Conservation (phyloP, 306 rosid genomes). For the Lathyrus oleraceus region DNA sequence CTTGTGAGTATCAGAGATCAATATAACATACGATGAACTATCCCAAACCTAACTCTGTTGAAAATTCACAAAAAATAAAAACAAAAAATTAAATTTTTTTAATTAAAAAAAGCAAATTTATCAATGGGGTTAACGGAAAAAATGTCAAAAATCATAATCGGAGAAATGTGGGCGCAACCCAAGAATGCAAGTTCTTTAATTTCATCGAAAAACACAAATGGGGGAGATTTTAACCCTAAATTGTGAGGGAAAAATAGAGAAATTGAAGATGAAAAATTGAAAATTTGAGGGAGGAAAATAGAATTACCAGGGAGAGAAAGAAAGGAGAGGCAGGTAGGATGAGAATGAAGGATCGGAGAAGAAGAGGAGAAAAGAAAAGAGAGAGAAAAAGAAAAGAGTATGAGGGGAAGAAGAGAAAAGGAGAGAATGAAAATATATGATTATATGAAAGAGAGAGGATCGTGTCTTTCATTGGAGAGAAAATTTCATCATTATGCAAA, state of each 20-base stretch:
- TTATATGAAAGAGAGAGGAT: conserved; percentile 44
- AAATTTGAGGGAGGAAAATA: background rate
- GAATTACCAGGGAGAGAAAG: conserved; percentile 35
- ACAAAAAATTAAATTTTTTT: background rate
- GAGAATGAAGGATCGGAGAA: conserved; percentile 43
- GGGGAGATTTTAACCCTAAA: conserved; percentile 38
- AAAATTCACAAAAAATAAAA: conserved; percentile 13
- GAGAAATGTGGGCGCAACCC: conserved; percentile 35
- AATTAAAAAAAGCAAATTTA: conserved; percentile 5
- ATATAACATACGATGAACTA: conserved; percentile 31
- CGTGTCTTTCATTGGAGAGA: conserved; percentile 46
- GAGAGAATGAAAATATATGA: conserved; percentile 32
- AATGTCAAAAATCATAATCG: conserved; percentile 31
- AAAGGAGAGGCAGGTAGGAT: conserved; percentile 38
- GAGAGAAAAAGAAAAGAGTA: conserved; percentile 36
- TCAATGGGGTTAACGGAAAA: conserved; percentile 4
- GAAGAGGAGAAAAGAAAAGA: conserved; percentile 30
- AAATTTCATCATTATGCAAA: conserved; percentile 21
- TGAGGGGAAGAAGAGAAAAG: conserved; percentile 41
- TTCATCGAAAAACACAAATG: conserved; percentile 31
- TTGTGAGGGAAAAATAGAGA: conserved; percentile 11
- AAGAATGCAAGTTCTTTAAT: conserved; percentile 43
- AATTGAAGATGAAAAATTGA: conserved; percentile 13
- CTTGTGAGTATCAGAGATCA: conserved; percentile 44
- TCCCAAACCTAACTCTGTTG: conserved; percentile 38